Evolutionary conservation across 108 stramenopile genomes (phyloP).

Genomic region (Nitzschia sp.): DNA sequence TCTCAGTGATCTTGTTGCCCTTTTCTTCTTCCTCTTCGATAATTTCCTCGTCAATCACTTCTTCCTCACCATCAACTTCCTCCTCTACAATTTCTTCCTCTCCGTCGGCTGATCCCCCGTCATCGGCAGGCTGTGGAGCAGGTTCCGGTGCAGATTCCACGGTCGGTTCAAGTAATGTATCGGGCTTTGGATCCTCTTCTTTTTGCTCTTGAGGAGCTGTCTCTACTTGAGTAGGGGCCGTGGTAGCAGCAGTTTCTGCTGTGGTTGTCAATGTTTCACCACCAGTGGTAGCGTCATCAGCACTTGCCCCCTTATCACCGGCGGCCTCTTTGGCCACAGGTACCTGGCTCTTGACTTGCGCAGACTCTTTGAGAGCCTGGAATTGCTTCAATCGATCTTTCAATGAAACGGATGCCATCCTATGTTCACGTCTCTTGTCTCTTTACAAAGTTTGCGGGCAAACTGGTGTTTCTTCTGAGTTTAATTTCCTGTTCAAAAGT

Average conservation of each 20-base stretch:
- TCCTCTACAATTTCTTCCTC: not conserved
- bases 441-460: too few species aligned
- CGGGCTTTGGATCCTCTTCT: too few species aligned
- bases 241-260: conserved; percentile 2
- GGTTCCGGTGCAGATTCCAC: too few species aligned
- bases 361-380: conserved; percentile 21
- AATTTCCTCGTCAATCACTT: not conserved
- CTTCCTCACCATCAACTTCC: not conserved
- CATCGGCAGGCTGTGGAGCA: too few species aligned
- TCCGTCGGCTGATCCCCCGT: not conserved
- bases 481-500: too few species aligned
- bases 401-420: conserved; percentile 20
- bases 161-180: too few species aligned
- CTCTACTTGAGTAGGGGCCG: not conserved
- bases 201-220: too few species aligned
- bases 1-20: too few species aligned
- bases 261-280: conserved; percentile 18
- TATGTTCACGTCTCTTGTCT: not conserved
- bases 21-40: conserved; percentile 3
- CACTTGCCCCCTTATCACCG: conserved; percentile 4
- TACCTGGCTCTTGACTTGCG: conserved; percentile 4
- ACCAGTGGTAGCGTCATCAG: not conserved
- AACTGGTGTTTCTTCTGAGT: too few species aligned
- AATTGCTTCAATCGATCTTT: conserved; percentile 33
- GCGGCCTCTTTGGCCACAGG: not conserved